A percentile compares a stretch with the other conserved stretches of the same genome.
phyloP scores from a whole-genome alignment of 805 yeast species.

The Lachancea kluyveri region DNA sequence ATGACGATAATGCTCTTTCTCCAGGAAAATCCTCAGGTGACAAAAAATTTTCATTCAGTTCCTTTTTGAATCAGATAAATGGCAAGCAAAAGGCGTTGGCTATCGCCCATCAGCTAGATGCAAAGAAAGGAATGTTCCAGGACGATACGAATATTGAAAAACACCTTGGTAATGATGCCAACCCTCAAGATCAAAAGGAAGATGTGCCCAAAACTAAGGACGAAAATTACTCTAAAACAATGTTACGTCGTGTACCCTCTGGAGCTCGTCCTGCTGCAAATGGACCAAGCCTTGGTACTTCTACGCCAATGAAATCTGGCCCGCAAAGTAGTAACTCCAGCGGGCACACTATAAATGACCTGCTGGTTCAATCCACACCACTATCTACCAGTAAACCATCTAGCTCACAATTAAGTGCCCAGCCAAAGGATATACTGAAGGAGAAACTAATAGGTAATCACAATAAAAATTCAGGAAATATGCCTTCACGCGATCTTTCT shows the following conservation, averaged over 20 bases:
- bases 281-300: constrained; percentile 13
- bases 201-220: constrained; percentile 2
- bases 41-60: constrained; percentile 5
- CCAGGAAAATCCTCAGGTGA: constrained; percentile 3
- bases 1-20: constrained; percentile 7
- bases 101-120: constrained; percentile 16
- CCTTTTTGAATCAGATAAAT: constrained; percentile 8
- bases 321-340: constrained; percentile 6
- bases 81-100: constrained; percentile 19
- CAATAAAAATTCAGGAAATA: constrained; percentile 5
- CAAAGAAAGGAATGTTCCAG: constrained; percentile 12
- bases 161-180: constrained; percentile 5
- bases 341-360: constrained; percentile 13
- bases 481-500: too few species aligned
- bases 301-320: constrained; percentile 15
- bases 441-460: constrained; percentile 8
- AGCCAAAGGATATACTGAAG: constrained; percentile 10
- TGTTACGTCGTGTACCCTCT: constrained; percentile 16
- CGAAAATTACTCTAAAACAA: constrained; percentile 8
- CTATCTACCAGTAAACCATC: constrained; percentile 8
- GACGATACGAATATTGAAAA: constrained; percentile 8
- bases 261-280: constrained; percentile 16
- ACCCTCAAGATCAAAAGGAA: constrained; percentile 5
- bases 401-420: constrained; percentile 3
- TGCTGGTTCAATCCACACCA: constrained; percentile 21